phyloP scores from a whole-genome alignment of 768 basidiomycete species.

The Calvatia gigantea region DNA sequence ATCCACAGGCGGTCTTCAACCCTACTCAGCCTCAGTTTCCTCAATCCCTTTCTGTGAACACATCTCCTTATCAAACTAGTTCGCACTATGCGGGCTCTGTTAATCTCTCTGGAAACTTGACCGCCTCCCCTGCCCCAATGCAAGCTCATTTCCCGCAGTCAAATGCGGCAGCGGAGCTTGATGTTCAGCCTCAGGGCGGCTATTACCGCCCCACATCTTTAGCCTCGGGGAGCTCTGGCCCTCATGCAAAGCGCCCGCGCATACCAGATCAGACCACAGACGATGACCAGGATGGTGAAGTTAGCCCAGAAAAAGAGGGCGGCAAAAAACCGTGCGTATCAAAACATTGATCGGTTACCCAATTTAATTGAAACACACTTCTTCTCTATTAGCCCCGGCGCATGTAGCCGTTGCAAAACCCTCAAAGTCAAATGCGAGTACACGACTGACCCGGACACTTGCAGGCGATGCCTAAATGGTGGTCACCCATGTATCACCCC shows the following conservation, averaged over 20 bases:
- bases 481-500: constrained; percentile 75
- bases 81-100: constrained; percentile 13
- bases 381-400: constrained; percentile 46
- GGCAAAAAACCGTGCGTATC: constrained; percentile 42
- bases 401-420: constrained; percentile 69
- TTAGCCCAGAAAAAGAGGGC: constrained; percentile 28
- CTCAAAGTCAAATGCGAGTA: constrained; percentile 76
- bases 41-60: constrained; percentile 12
- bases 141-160: constrained; percentile 23
- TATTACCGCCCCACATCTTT: constrained; percentile 19
- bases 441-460: constrained; percentile 65
- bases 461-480: constrained; percentile 69
- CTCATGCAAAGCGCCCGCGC: constrained; percentile 36
- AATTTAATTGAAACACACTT: constrained; percentile 11
- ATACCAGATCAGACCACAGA: constrained; percentile 26
- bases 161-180: constrained; percentile 13
- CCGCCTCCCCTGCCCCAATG: constrained; percentile 24
- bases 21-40: constrained; percentile 11
- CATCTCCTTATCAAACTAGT: constrained; percentile 12
- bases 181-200: constrained; percentile 17
- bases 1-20: constrained; percentile 14
- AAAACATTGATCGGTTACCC: constrained; percentile 7
- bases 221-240: constrained; percentile 14
- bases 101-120: constrained; percentile 13
- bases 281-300: constrained; percentile 35